Base-by-base conservation (phyloP, 2,329 filamentous ascomycete genomes). In the Scedosporium minutisporum region DNA sequence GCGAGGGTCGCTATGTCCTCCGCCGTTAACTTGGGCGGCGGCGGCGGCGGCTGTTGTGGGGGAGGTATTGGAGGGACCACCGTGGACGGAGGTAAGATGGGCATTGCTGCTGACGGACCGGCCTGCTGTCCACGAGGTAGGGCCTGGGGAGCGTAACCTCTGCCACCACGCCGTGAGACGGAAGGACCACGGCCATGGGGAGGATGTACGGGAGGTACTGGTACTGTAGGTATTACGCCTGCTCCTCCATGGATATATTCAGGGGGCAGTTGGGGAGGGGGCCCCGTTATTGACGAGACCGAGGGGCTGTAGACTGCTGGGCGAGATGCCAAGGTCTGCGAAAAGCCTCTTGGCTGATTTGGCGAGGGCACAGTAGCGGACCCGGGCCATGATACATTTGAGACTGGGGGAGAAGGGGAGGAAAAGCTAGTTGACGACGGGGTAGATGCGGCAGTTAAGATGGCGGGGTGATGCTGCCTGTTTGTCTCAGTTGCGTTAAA, bases 1-100 rank as follows among this genome's bases (percentile, higher is more conserved):
- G 70, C 72, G 57, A 78, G 74, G 42, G 73, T 68, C 23, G 67
- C 61, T 64, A 75, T 70, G 5, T 75, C 72, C 58, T 71, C 57
- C 53, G 67, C 64, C 42, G 66, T n/a, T 6, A 55, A 29, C 44
- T 14, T 44, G 44, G 27, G 63, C 70, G 27, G 27, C 23, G 27
- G 10, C 14, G 38, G 59, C 12, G 25, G n/a, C 4, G 16, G n/a
- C 10, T 44, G 46, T n/a, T 14, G 18, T 12, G 18, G n/a, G 38
- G n/a, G 42, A 51, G 14, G 23, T n/a, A 6, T 25, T 23, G 42
- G 14, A 10, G 42, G 42, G 21, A 9, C 27, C 12, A 38, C 18
- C n/a, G 58, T 7, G 23, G 42, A 44, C 14, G 41, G 38, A 6
- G 42, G 58, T 27, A 38, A 12, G 10, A 6, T 38, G 10, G 1